phyloP scores from a whole-genome alignment of 1,284 basidiomycete genomes.

The Fomitopsis schrenkii region DNA sequence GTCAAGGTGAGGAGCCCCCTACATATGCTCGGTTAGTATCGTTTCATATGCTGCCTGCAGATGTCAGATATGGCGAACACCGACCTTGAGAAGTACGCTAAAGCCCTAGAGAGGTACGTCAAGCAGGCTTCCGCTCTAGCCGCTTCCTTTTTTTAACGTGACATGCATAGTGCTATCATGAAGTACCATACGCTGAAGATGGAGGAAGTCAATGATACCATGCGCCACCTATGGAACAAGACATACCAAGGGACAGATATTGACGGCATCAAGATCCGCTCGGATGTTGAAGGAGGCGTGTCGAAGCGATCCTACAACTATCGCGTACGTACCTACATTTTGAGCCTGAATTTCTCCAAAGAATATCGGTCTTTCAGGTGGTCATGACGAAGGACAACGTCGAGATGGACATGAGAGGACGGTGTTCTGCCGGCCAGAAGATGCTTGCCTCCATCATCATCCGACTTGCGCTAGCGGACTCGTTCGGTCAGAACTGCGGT shows the following conservation, averaged over 20 bases:
- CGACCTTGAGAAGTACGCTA: conserved; percentile 95
- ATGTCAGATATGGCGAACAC: conserved; percentile 94
- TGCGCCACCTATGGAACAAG: conserved; percentile 96
- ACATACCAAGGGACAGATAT: conserved; percentile 99
- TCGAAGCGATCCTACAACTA: conserved; percentile 98
- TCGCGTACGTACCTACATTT: conserved; percentile 48
- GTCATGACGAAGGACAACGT: conserved; percentile 99
- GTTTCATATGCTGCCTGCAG: conserved; percentile 35
- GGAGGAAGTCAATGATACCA: conserved; percentile 98
- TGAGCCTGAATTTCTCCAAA: not conserved
- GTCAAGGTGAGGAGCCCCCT: conserved; percentile 66
- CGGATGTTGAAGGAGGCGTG: conserved; percentile 84
- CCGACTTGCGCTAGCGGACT: conserved; percentile 94
- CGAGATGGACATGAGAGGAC: conserved; percentile 99
- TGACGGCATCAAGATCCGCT: conserved; percentile 94
- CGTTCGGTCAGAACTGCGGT: conserved; percentile 96
- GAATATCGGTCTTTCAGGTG: conserved; percentile 49
- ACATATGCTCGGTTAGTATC: too few relatives aligned
- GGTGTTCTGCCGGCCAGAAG: conserved; percentile 98
- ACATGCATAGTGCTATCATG: conserved; percentile 83
- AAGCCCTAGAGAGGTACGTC: conserved; percentile 88
- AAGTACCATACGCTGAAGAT: conserved; percentile 98
- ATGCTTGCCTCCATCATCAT: conserved; percentile 99
- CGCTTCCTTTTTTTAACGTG: not conserved
- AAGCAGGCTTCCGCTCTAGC: not conserved